Evolutionary conservation across 164 flowering plant species (phyloP).

Genomic region (Taxillus chinensis): DNA sequence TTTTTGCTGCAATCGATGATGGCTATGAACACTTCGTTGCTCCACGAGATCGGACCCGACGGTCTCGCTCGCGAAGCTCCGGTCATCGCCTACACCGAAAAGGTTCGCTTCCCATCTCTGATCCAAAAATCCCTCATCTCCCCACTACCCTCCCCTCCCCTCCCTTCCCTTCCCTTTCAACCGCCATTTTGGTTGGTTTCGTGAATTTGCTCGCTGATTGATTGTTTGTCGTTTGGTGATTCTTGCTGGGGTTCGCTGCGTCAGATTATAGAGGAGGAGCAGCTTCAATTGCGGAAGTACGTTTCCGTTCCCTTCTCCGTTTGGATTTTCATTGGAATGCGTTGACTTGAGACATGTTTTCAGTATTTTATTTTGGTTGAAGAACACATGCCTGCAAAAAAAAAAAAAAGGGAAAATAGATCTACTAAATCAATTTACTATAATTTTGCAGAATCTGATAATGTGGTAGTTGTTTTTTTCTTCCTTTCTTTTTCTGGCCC

Average conservation of each 20-base stretch:
- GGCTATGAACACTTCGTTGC: slow-evolving; percentile 29
- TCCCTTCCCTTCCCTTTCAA: background rate
- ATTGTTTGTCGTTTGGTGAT: background rate
- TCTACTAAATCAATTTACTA: too few relatives aligned
- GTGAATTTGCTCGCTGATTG: background rate
- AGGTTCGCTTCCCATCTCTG: slow-evolving; percentile 25
- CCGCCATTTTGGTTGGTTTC: slow-evolving; percentile 1
- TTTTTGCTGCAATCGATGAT: slow-evolving; percentile 23
- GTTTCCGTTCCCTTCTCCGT: slow-evolving; percentile 7
- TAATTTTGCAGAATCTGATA: too few relatives aligned
- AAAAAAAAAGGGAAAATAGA: too few relatives aligned
- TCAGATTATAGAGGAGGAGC: slow-evolving; percentile 82
- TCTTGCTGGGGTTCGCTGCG: background rate
- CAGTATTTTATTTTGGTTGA: too few relatives aligned
- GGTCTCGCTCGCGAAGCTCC: slow-evolving; percentile 80
- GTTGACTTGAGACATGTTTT: too few relatives aligned
- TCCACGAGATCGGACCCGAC: slow-evolving; percentile 91
- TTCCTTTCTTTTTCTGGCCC: too few relatives aligned
- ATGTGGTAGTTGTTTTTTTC: too few relatives aligned
- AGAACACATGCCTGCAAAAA: too few relatives aligned
- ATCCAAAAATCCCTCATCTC: background rate
- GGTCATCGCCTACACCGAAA: slow-evolving; percentile 87
- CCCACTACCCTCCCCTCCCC: slow-evolving; percentile 5
- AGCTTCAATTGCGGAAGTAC: slow-evolving; percentile 78
- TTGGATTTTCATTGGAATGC: too few relatives aligned